phyloP scores from a whole-genome alignment of 164 flowering plant genomes.

The grape (Vitis vinifera) region ASM3070453v1 NC_081821.1:9321501-9322000 shows the following conservation, averaged over 20 bases:
- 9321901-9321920: constrained; percentile 1
- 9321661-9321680: neutral
- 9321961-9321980: neutral
- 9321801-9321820: constrained; percentile 1
- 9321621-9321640: neutral
- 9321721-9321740: neutral
- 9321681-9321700: constrained; percentile 1
- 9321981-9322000: neutral
- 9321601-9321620: neutral
- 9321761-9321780: neutral
- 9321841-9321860: neutral
- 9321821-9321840: constrained; percentile 2
- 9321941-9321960: neutral
- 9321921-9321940: constrained; percentile 1
- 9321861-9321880: neutral
- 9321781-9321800: neutral
- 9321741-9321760: neutral
- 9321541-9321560: neutral
- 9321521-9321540: neutral
- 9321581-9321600: neutral
- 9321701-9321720: neutral
- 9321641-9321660: neutral
- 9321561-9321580: neutral
- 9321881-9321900: neutral
- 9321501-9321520: neutral